phyloP scores from a whole-genome alignment of 1,284 basidiomycete species.

The Cutaneotrichosporon dermatis region DNA sequence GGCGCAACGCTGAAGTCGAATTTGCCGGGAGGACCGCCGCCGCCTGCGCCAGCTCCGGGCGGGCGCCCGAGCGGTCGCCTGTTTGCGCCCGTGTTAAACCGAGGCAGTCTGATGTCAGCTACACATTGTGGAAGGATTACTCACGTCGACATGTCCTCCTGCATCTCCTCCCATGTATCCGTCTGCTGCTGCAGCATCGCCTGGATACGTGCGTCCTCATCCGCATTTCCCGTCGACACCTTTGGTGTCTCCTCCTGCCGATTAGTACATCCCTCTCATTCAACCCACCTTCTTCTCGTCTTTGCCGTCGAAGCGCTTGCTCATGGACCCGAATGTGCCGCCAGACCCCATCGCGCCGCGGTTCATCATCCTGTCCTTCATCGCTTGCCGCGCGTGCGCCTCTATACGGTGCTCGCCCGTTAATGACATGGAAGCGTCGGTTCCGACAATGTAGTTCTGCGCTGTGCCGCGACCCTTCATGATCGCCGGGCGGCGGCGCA shows the following conservation, averaged over 20 bases:
- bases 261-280: no score
- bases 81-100: constrained; percentile 13
- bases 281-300: constrained; percentile 51
- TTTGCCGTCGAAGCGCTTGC: constrained; percentile 83
- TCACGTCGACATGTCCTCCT: constrained; percentile 46
- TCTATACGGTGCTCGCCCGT: constrained; percentile 48
- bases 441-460: constrained; percentile 70
- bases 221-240: constrained; percentile 43
- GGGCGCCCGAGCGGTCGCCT: constrained; percentile 22
- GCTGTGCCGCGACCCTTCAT: constrained; percentile 86
- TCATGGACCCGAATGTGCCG: constrained; percentile 56
- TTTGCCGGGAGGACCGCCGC: constrained; percentile 23
- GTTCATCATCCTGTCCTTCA: constrained; percentile 38
- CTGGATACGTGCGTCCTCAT: constrained; percentile 46
- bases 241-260: constrained; percentile 16
- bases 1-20: constrained; percentile 52
- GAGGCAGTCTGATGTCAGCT: constrained; percentile 14
- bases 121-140: constrained; percentile 7
- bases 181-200: constrained; percentile 46
- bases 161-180: constrained; percentile 47
- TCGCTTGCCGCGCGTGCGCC: constrained; percentile 39
- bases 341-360: constrained; percentile 26
- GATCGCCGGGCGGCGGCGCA: constrained; percentile 76
- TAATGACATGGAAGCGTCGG: constrained; percentile 43
- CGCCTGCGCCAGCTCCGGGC: constrained; percentile 52